Evolutionary conservation across 2,329 filamentous ascomycete genomes (phyloP).

Genomic region (Trematosphaeria pertusa): DNA sequence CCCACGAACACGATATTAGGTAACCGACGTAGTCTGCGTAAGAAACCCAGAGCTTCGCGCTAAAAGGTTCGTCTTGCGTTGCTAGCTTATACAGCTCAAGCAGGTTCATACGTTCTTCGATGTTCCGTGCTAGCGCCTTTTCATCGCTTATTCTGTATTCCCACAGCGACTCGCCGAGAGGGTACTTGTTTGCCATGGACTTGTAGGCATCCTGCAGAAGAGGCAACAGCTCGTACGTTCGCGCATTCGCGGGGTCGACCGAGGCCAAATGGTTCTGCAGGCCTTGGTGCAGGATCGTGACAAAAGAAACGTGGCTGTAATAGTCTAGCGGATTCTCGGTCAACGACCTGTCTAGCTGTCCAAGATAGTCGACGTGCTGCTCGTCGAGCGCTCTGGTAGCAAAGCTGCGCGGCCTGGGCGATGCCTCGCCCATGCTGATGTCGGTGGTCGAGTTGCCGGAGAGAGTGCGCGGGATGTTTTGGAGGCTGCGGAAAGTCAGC

Average conservation of each 20-base stretch:
- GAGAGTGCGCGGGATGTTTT: conserved; percentile 46
- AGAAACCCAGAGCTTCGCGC: conserved; percentile 75
- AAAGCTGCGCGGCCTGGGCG: conserved; percentile 53
- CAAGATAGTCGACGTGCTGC: conserved; percentile 53
- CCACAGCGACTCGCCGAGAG: conserved; percentile 80
- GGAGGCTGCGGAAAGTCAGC: conserved; percentile 27
- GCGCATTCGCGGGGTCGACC: conserved; percentile 44
- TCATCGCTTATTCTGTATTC: conserved; percentile 78
- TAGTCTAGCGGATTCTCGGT: conserved; percentile 58
- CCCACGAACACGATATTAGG: conserved; percentile 70
- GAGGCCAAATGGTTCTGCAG: conserved; percentile 50
- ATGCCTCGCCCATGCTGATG: conserved; percentile 56
- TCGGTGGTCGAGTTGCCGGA: conserved; percentile 55
- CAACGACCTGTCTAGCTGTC: conserved; percentile 52
- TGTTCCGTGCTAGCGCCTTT: conserved; percentile 63
- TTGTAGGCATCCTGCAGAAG: conserved; percentile 60
- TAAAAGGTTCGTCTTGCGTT: conserved; percentile 73
- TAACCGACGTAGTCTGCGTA: conserved; percentile 82
- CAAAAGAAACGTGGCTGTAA: conserved; percentile 55
- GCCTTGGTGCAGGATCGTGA: conserved; percentile 57
- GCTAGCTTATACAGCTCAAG: conserved; percentile 77
- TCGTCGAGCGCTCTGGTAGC: conserved; percentile 52
- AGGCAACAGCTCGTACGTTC: conserved; percentile 52
- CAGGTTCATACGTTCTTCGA: conserved; percentile 72
- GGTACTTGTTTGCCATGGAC: conserved; percentile 68